Evolutionary conservation across 1,284 basidiomycete genomes (phyloP), one percentile per base, ranked within the genome.

Genomic region (Hemileia vastatrix): DNA sequence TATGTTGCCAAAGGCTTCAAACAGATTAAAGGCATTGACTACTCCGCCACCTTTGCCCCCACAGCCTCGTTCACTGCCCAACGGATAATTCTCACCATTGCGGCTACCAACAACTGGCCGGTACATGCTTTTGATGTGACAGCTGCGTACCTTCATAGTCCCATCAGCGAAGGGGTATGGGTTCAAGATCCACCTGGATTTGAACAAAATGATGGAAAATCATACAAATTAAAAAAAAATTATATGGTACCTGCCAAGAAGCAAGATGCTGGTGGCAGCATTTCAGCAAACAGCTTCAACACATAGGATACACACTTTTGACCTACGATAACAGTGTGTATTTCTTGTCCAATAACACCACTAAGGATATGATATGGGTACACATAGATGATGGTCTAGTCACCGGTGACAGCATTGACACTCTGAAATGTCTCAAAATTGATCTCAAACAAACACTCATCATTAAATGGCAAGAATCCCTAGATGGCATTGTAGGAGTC

Each of bases 371-470:
- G n/a, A 53, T 60, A 2, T 60, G 49, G 47, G 9, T 58, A 21
- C 57, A 58, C 31, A 32, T 58, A 8, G 48, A 58, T 23, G 48
- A 51, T 19, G 57, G 57, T 2, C 21, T 52, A 21, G 40, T 49
- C 11, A 23, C n/a, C n/a, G n/a, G n/a, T n/a, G n/a, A n/a, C n/a
- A n/a, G n/a, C n/a, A n/a, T n/a, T 3, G 23, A 47, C 2, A 6
- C 27, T 2, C n/a, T 57, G 2, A 3, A 45, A 4, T 5, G 27
- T 15, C 13, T 57, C 8, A 18, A 21, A 5, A 18, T 13, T 2
- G 54, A 13, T 2, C 23, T 57, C 4, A 5, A 6, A 13, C 11
- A 4, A 6, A 21, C 23, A 4, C 23, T 57, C 6, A 44, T 45
- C 9, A 27, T 57, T 19, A 45, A 48, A 21, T 57, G 54, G 54